These are phyloP conservation scores for Haplosporangium sp. DNA, from an alignment of 371 early-diverging fungal genomes.

Conservation along the genomic window DNA sequence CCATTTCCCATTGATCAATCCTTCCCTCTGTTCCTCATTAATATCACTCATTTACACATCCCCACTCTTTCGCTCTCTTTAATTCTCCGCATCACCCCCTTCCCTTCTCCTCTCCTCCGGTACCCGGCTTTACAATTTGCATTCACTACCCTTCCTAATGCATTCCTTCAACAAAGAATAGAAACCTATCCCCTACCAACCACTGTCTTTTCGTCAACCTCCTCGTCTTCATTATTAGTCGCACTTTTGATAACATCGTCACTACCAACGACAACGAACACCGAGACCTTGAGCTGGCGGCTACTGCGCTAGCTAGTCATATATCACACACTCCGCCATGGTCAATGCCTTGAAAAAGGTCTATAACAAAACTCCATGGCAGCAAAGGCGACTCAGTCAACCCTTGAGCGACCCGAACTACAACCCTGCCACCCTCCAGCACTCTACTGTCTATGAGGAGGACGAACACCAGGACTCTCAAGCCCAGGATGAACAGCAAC, in stretches of 20 bases:
- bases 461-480: slow-evolving; percentile 4
- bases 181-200: too few species aligned
- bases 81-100: neutral
- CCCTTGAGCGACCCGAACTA: slow-evolving; percentile 53
- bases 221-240: too few species aligned
- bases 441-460: slow-evolving; percentile 21
- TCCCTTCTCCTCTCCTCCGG: neutral
- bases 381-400: slow-evolving; percentile 34
- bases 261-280: neutral
- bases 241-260: too few species aligned
- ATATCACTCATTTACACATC: neutral
- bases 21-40: neutral
- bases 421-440: slow-evolving; percentile 18
- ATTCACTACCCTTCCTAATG: too few species aligned
- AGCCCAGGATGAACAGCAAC: neutral
- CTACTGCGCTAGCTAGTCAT: neutral
- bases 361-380: slow-evolving; percentile 49
- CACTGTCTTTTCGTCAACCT: too few species aligned
- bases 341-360: slow-evolving; percentile 33
- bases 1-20: neutral
- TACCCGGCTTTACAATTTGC: too few species aligned
- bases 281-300: neutral
- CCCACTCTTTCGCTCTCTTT: neutral
- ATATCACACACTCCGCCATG: slow-evolving; percentile 22
- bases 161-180: too few species aligned